phyloP scores from a whole-genome alignment of 257 asterid species.

The Gentiana dahurica region DNA sequence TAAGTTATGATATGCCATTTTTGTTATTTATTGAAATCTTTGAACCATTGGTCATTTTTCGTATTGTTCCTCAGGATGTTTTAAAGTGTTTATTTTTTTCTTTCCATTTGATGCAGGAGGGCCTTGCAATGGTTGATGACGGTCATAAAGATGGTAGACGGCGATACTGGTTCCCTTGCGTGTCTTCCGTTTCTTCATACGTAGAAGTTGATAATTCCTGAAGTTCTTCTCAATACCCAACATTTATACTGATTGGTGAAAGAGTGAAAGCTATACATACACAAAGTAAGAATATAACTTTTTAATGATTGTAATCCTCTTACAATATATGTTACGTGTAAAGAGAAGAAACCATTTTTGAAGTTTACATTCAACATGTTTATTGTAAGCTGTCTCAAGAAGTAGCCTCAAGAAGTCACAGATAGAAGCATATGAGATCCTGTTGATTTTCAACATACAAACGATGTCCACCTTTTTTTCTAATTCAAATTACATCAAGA shows the following conservation, averaged over 20 bases:
- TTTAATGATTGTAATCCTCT: neutral
- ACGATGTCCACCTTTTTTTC: too few species aligned
- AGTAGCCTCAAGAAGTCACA: too few species aligned
- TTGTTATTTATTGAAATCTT: neutral
- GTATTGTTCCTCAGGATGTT: neutral
- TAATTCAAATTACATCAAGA: too few species aligned
- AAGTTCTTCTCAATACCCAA: slow-evolving; percentile 9
- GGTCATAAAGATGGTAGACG: slow-evolving; percentile 68
- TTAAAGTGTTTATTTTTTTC: neutral
- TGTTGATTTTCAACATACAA: too few species aligned
- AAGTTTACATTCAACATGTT: too few species aligned
- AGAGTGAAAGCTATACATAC: neutral
- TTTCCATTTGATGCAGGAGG: slow-evolving; percentile 44
- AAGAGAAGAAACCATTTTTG: too few species aligned
- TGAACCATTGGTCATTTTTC: neutral
- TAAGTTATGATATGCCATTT: slow-evolving; percentile 21
- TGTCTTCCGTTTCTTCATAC: slow-evolving; percentile 55
- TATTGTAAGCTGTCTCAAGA: too few species aligned
- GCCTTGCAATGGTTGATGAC: slow-evolving; percentile 87
- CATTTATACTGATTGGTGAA: neutral
- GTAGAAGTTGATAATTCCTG: slow-evolving; percentile 29
- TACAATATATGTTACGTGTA: slow-evolving; percentile 1
- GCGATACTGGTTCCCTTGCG: slow-evolving; percentile 88
- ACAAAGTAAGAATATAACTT: neutral
- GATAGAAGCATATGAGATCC: too few species aligned